Conservation (phyloP, 106 monocot genomes). For the Dioscorea dumetorum region DNA sequence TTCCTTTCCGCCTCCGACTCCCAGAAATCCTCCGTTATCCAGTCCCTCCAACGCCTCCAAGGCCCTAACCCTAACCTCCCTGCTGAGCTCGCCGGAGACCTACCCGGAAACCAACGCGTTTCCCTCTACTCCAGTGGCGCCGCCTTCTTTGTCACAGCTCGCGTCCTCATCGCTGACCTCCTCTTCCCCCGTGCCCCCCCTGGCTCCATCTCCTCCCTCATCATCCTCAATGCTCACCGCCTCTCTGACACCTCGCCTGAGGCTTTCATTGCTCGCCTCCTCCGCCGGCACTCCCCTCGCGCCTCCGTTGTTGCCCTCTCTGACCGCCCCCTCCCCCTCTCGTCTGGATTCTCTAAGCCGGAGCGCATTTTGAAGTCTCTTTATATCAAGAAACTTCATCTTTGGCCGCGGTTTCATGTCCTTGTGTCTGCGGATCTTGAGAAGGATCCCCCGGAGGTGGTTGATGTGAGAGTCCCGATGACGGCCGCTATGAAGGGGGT, state of each 20-base stretch:
- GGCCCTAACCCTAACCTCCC: slow-evolving; percentile 18
- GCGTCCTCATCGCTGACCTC: slow-evolving; percentile 31
- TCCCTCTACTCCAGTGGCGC: slow-evolving; percentile 49
- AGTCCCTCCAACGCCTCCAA: slow-evolving; percentile 25
- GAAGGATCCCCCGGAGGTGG: slow-evolving; percentile 66
- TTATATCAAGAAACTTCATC: slow-evolving; percentile 58
- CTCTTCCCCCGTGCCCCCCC: slow-evolving; percentile 23
- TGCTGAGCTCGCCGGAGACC: slow-evolving; percentile 50
- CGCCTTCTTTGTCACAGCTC: slow-evolving; percentile 41
- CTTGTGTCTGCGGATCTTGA: slow-evolving; percentile 80
- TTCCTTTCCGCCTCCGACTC: slow-evolving; percentile 67
- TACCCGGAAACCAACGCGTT: slow-evolving; percentile 55
- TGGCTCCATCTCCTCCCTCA: slow-evolving; percentile 18
- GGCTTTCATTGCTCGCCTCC: slow-evolving; percentile 63
- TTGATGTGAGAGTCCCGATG: slow-evolving; percentile 82
- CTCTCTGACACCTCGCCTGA: slow-evolving; percentile 84
- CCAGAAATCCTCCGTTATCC: slow-evolving; percentile 40
- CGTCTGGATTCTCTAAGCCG: slow-evolving; percentile 79
- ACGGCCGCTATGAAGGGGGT: slow-evolving; percentile 70
- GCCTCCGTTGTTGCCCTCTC: slow-evolving; percentile 61
- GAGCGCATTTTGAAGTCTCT: slow-evolving; percentile 85
- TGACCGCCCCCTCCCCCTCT: slow-evolving; percentile 75
- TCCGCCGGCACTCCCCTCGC: slow-evolving; percentile 27
- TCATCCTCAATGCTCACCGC: slow-evolving; percentile 76
- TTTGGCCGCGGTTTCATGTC: slow-evolving; percentile 92